Conservation (phyloP, 2,329 filamentous ascomycete species). For the Penicillium decumbens region DNA sequence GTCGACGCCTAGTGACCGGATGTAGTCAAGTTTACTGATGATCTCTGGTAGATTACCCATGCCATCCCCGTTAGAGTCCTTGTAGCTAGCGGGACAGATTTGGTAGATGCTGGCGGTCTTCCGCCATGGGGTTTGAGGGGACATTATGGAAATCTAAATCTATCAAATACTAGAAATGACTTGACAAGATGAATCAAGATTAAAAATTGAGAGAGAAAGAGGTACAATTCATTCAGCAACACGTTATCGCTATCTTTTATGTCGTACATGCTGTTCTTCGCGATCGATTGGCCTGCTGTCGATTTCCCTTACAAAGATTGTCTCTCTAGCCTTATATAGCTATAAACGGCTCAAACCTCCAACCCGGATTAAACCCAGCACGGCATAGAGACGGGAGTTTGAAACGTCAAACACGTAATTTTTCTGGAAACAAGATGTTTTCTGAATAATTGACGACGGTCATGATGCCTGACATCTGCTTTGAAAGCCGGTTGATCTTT, state of each 20-base stretch:
- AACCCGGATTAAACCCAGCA: background rate
- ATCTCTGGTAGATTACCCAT: slow-evolving; percentile 62
- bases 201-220: background rate
- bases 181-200: background rate
- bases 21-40: slow-evolving; percentile 58
- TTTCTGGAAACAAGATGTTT: background rate
- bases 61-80: slow-evolving; percentile 55
- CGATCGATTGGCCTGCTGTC: slow-evolving; percentile 9
- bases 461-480: background rate
- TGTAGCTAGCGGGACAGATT: slow-evolving; percentile 36
- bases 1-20: slow-evolving; percentile 58
- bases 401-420: background rate
- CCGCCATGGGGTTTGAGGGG: slow-evolving; percentile 30
- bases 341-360: background rate
- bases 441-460: background rate
- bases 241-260: slow-evolving; percentile 1
- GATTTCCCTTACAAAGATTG: background rate
- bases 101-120: slow-evolving; percentile 37
- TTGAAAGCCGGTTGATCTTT: background rate
- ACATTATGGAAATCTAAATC: slow-evolving; percentile 1
- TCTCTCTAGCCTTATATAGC: too few relatives aligned
- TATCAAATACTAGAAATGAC: background rate
- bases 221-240: background rate
- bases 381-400: background rate
- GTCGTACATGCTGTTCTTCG: background rate